Evolutionary conservation across 257 asterid species (phyloP).

Genomic region (Marsdenia floribunda): DNA sequence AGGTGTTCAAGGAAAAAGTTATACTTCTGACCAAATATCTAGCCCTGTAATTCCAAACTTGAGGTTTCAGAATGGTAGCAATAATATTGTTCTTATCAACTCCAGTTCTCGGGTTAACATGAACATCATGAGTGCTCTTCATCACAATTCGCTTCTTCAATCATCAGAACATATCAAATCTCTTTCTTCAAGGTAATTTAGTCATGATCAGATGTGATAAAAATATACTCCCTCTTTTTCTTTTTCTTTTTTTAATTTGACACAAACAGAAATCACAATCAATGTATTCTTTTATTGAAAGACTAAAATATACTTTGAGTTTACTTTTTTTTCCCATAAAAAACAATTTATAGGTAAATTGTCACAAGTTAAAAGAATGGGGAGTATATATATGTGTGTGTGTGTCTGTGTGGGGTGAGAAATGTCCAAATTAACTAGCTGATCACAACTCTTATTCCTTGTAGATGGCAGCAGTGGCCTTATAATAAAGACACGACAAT

Average conservation of each 20-base stretch:
- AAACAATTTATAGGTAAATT: neutral
- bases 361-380: too few relatives aligned
- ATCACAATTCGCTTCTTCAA: slow-evolving; percentile 16
- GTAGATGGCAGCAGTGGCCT: slow-evolving; percentile 48
- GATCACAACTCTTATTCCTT: neutral
- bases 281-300: too few relatives aligned
- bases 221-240: too few relatives aligned
- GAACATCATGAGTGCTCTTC: slow-evolving; percentile 14
- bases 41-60: slow-evolving; percentile 43
- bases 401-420: too few relatives aligned
- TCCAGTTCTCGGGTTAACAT: neutral
- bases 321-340: neutral
- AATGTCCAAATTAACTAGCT: too few relatives aligned
- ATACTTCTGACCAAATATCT: slow-evolving; percentile 31
- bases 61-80: slow-evolving; percentile 52
- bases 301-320: too few relatives aligned
- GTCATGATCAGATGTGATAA: too few relatives aligned
- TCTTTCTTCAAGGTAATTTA: slow-evolving; percentile 35
- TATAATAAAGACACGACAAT: slow-evolving; percentile 25
- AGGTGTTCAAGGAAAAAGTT: slow-evolving; percentile 40
- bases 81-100: slow-evolving; percentile 30
- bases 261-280: too few relatives aligned
- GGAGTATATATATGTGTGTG: too few relatives aligned
- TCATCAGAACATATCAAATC: slow-evolving; percentile 22
- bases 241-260: too few relatives aligned